Base-by-base conservation (phyloP, 2,329 filamentous ascomycete species). In the Claviceps pazoutovae region DNA sequence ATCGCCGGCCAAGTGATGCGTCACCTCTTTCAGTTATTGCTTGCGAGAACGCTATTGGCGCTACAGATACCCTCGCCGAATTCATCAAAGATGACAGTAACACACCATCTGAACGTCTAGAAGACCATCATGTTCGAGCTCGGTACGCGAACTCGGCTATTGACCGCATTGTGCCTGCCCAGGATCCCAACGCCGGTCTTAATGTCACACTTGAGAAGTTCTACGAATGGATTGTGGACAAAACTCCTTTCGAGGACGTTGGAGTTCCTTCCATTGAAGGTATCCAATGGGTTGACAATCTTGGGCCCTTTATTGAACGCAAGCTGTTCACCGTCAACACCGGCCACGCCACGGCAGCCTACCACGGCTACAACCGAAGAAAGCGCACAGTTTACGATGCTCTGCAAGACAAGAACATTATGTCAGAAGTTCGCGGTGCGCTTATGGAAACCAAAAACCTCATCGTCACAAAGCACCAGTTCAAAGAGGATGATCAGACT, bases 301-400 rank as follows among this genome's bases (percentile, higher is more conserved):
- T 98, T 34, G 79, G 83, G 65, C 93, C 93, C 53, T 98, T 91
- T 74, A 97, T 98, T 63, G 93, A 98, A 82, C 90, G 93, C 70
- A 98, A 98, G 80, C 83, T 98, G 58, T 98, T 90, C 78, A 98
- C 93, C 21, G 91, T 98, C 78, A 98, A 98, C 80, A 98, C 93
- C 21, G 86, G 89, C 52, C 93, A 98, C 67, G 93, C 93, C 54
- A 95, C 91, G 7, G 90, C 90, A 19, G 91, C 93, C 54, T 97
- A 97, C 79, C 90, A 93, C 69, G 91, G 90, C 51, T 86, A 95
- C 78, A 79, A 89, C 72, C 79, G 83, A 58, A 83, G 86, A 64
- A 91, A 94, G 77, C 76, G 80, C 64, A 94, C 86, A 55, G 88
- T 98, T 59, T 88, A 93, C 66, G 91, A 97, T 61, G 85, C 90